Evolutionary conservation across 371 early-diverging fungal species (phyloP), one percentile per base, ranked within the genome.

Genomic region (Actinomortierella ambigua): DNA sequence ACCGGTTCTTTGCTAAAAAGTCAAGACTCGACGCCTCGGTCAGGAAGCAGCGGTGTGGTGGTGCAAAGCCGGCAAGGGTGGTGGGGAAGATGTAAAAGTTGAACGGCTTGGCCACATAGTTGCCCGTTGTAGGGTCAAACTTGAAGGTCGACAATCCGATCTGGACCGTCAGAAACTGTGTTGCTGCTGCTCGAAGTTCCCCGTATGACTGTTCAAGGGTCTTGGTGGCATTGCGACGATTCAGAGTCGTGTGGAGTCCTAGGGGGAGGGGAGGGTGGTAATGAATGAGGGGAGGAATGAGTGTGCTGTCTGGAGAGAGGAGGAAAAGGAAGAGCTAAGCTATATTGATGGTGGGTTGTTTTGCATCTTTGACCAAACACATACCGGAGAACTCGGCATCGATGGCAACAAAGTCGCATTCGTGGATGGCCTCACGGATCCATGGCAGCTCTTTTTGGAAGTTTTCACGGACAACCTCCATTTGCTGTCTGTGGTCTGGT

Each of bases 41-140:
- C 29, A 79, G 57, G 62, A 93, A 92, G 27, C 83, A 70, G 5
- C 85, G 75, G 44, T 91, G 88, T 22, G 88, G 81, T 17, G 85
- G 86, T 17, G 88, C 77, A 23, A 77, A 76, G 20, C 87, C 85
- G 2, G 79, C 80, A 29, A 80, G 81, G 27, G 87, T 77, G 5
- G 83, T 85, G 0, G 95, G 95, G 29, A 93, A 94, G n/a, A 94
- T 80, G 71, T 91, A 93, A 65, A 93, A 92, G 68, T 93, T 95
- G 88, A 94, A 94, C 2, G 96, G 88, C 51, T 85, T 86, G 11
- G 92, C 89, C 27, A 89, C 78, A 79, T 92, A 95, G 24, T 80
- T 75, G 28, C 85, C 85, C 14, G 73, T 73, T 29, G 58, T 59
- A 15, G 70, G 81, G 53, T 85, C 83, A 88, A 90, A 91, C 1